Base-by-base conservation (phyloP, 305 asterid genomes). In the Solanum chacoense region DNA sequence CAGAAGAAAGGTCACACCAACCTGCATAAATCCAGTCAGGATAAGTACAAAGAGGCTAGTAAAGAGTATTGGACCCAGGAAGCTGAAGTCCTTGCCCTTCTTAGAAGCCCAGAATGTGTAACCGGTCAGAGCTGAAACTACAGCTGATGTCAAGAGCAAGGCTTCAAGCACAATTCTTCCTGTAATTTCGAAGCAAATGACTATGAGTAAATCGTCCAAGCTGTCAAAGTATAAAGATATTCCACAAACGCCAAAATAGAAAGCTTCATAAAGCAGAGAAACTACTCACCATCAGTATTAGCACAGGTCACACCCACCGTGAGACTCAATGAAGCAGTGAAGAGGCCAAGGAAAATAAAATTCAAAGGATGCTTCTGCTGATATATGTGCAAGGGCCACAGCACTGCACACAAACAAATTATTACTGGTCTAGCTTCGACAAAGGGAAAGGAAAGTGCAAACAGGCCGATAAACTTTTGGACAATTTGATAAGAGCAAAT, bases 101-200 rank as follows among this genome's bases (percentile, higher is more conserved):
- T 91, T 95, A 45, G 98, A 89, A 91, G 99, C 99, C 99, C 99
- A 97, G 95, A 97, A 97, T 75, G 99, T 97, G 89, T 97, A 97
- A 18, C 95, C 95, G 74, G 98, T 97, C 86, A 97, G 93, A 80
- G 96, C 98, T 38, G 92, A 87, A 91, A 96, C 98, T 76, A 97
- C 98, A n/a, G 98, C 97, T 14, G 98, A 95, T 77, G 99, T 97
- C 94, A 97, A 87, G 92, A 95, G 89, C 77, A 95, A 90, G 85
- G 99, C 99, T 91, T 96, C 96, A 13, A 97, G 98, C 93, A 96
- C 99, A 84, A 95, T 92, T 91, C 90, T 92, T 91, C 99, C 99
- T 97, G 98, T 18, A 83, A 85, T 55, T 65, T 76, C 24, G 37
- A 40, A 10, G n/a, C 42, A 18, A 26, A 22, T 6, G 26, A 89